These are phyloP conservation scores for Kluyveromyces aestuarii DNA, from an alignment of 805 yeast genomes.

Conservation along the genomic window DNA sequence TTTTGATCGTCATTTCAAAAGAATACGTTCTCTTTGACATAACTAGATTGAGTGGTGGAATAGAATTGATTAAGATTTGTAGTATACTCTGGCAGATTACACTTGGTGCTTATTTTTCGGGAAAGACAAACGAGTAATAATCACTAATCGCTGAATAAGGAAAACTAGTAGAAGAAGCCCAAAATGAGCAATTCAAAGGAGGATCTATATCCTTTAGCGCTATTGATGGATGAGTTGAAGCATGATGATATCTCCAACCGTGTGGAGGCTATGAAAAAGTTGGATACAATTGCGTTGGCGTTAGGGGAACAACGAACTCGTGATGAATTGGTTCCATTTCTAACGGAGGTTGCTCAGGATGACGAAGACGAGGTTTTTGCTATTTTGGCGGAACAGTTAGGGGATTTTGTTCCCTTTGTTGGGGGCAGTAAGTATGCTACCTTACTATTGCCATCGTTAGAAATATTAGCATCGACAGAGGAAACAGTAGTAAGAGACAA, in stretches of 20 bases:
- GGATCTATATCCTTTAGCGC: conserved; percentile 82
- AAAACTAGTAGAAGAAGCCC: background rate
- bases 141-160: background rate
- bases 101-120: too few species aligned
- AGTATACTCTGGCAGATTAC: background rate
- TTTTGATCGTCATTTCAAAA: background rate
- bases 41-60: background rate
- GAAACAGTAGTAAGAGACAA: conserved; percentile 94
- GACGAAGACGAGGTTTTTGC: conserved; percentile 98
- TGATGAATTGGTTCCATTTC: conserved; percentile 79
- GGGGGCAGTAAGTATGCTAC: conserved; percentile 72
- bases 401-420: conserved; percentile 75
- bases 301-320: conserved; percentile 91
- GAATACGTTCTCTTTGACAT: background rate
- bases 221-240: conserved; percentile 92
- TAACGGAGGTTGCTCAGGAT: conserved; percentile 79
- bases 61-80: too few species aligned
- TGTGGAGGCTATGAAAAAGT: conserved; percentile 87
- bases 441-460: conserved; percentile 55
- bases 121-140: background rate
- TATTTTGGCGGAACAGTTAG: conserved; percentile 83
- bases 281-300: conserved; percentile 91
- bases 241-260: conserved; percentile 94
- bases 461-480: conserved; percentile 81
- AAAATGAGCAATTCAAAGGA: conserved; percentile 18